Evolutionary conservation across 2,329 filamentous ascomycete species (phyloP).

Genomic region (Aspergillus japonicus): DNA sequence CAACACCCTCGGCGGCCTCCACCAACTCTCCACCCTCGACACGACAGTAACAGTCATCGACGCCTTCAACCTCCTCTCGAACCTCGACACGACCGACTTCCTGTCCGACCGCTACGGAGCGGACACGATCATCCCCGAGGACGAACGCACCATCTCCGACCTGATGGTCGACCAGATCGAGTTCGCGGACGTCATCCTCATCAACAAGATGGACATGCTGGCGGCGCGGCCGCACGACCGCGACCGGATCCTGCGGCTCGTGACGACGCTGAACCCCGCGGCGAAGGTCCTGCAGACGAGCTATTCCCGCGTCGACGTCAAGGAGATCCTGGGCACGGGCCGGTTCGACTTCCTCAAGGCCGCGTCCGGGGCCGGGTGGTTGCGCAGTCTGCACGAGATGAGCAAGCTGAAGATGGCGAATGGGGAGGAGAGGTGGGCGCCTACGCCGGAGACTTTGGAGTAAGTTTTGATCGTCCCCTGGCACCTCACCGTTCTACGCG

Average conservation of each 20-base stretch:
- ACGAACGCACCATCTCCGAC: slow-evolving; percentile 71
- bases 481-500: background rate
- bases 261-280: slow-evolving; percentile 64
- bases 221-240: slow-evolving; percentile 40
- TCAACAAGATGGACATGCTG: slow-evolving; percentile 70
- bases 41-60: slow-evolving; percentile 73
- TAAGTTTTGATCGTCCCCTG: slow-evolving; percentile 30
- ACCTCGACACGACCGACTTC: slow-evolving; percentile 69
- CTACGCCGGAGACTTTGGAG: slow-evolving; percentile 70
- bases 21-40: slow-evolving; percentile 65
- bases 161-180: slow-evolving; percentile 76
- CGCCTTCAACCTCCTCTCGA: slow-evolving; percentile 69
- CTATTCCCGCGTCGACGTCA: slow-evolving; percentile 60
- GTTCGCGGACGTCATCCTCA: slow-evolving; percentile 70
- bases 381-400: slow-evolving; percentile 68
- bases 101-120: slow-evolving; percentile 60
- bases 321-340: slow-evolving; percentile 64
- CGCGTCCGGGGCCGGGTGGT: slow-evolving; percentile 66
- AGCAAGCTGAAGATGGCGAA: slow-evolving; percentile 58
- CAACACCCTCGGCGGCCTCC: slow-evolving; percentile 61
- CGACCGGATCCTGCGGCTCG: slow-evolving; percentile 51
- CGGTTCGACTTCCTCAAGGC: slow-evolving; percentile 65
- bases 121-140: slow-evolving; percentile 63
- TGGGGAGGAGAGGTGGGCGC: slow-evolving; percentile 54
- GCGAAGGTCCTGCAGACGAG: slow-evolving; percentile 64